Base-by-base conservation (phyloP, 345 rosid genomes). In the Ceriops zippeliana region DNA sequence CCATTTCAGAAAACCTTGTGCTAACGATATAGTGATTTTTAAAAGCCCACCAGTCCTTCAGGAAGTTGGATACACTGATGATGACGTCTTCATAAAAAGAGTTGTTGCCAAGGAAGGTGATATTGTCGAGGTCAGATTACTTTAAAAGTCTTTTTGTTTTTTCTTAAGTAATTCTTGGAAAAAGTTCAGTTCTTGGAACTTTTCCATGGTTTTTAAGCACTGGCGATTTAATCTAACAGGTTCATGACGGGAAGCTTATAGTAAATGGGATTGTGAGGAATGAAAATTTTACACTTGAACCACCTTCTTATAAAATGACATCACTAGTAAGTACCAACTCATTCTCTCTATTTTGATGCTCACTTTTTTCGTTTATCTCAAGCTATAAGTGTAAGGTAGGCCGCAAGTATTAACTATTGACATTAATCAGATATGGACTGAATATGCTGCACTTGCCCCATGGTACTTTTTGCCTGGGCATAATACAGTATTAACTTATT, bases 1-100 rank as follows among this genome's bases (percentile, higher is more conserved):
- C 86, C 77, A 82, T 72, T 92, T 92, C 80, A 90, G 98, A 78
- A 85, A 90, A 86, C 99, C 98, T 13, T 92, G 99, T 77, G 84
- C 92, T 61, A 90, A 92, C 68, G 98, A 96, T 74, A 84, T 92
- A 59, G 96, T 96, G 42, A 92, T 96, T 70, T 96, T 96, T 75
- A 90, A 86, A 83, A 90, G 96, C 72, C 96, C 99, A 22, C 97
- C 98, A 0, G 92, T 85, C 52, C 98, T 96, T 71, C 99, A 92
- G 67, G 88, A 92, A 83, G 93, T 86, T 77, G 99, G 97, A 62
- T 92, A 92, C 76, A 92, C 93, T 0, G 92, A 92, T 72, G 85
- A 86, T 11, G 98, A 91, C 74, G 98, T 95, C n/a, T 95, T 95
- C 83, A 90, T 95, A 59, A 92, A 95, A 80, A 82, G 96, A 62